Evolutionary conservation across 2,329 filamentous ascomycete species (phyloP).

Genomic region (Berkeleyomyces rouxiae): DNA sequence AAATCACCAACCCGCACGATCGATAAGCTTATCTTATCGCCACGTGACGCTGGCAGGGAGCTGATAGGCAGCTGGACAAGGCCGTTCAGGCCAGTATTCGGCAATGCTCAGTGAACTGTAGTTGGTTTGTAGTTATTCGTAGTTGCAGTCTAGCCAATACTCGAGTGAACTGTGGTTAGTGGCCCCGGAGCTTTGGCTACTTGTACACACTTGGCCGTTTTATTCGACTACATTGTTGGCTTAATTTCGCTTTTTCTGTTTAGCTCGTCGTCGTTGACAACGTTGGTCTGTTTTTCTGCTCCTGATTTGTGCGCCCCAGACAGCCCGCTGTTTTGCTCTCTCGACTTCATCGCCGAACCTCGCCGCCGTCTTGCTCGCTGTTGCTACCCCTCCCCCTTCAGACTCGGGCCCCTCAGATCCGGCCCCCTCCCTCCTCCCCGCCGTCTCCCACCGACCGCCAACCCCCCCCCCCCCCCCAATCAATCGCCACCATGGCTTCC

Average conservation of each 20-base stretch:
- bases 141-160: no score
- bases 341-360: no score
- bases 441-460: background rate
- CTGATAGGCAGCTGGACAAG: background rate
- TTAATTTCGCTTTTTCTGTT: background rate
- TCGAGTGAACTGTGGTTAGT: no score
- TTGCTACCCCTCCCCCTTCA: background rate
- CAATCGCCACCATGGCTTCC: constrained; percentile 54
- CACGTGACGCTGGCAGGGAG: background rate
- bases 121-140: no score
- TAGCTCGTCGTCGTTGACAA: background rate
- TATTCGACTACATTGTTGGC: background rate
- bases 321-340: background rate
- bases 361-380: background rate
- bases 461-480: background rate
- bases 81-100: no score
- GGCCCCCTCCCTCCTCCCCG: background rate
- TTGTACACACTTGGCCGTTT: background rate
- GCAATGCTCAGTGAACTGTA: background rate
- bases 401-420: background rate
- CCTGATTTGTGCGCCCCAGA: background rate
- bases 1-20: constrained; percentile 12
- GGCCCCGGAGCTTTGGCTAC: background rate
- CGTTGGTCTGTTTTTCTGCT: background rate
- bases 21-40: constrained; percentile 8